A percentile compares a stretch with the other conserved stretches of the same genome.
These are phyloP conservation scores for Colletotrichum tropicale DNA, from an alignment of 2,329 filamentous ascomycete species.

Conservation along the genomic window DNA sequence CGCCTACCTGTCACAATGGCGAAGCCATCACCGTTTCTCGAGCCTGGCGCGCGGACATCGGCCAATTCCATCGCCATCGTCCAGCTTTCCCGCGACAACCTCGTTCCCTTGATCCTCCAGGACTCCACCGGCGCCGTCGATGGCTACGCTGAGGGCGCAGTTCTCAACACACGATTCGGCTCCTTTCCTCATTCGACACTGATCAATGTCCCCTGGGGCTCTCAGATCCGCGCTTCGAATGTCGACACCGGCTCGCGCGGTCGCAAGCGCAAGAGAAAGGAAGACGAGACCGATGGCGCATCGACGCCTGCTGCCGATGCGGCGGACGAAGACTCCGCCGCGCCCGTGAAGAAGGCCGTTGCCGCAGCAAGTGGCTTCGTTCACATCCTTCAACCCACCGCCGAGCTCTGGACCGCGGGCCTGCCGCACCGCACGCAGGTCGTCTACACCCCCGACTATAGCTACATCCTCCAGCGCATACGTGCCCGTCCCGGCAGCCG, in stretches of 20 bases:
- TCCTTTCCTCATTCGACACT: slow-evolving; percentile 84
- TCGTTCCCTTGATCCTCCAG: slow-evolving; percentile 76
- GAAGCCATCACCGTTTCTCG: slow-evolving; percentile 77
- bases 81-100: slow-evolving; percentile 86
- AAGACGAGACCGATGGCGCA: slow-evolving; percentile 37
- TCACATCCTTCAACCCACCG: slow-evolving; percentile 79
- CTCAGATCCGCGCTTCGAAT: slow-evolving; percentile 85
- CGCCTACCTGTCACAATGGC: slow-evolving; percentile 32
- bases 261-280: slow-evolving; percentile 64
- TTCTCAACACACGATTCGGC: slow-evolving; percentile 92
- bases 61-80: slow-evolving; percentile 78
- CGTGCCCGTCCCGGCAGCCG: slow-evolving; percentile 74
- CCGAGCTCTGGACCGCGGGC: slow-evolving; percentile 82
- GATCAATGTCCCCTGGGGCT: slow-evolving; percentile 84
- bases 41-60: slow-evolving; percentile 66
- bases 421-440: slow-evolving; percentile 85
- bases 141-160: slow-evolving; percentile 77
- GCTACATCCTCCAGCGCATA: slow-evolving; percentile 80
- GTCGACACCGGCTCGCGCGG: slow-evolving; percentile 93
- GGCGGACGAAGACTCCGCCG: slow-evolving; percentile 33
- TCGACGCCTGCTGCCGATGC: slow-evolving; percentile 33
- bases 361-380: slow-evolving; percentile 73
- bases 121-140: slow-evolving; percentile 66
- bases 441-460: slow-evolving; percentile 87
- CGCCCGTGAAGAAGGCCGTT: slow-evolving; percentile 50